Conservation (phyloP, 192 early-diverging fungal species). For the Pilobolus umbonatus region DNA sequence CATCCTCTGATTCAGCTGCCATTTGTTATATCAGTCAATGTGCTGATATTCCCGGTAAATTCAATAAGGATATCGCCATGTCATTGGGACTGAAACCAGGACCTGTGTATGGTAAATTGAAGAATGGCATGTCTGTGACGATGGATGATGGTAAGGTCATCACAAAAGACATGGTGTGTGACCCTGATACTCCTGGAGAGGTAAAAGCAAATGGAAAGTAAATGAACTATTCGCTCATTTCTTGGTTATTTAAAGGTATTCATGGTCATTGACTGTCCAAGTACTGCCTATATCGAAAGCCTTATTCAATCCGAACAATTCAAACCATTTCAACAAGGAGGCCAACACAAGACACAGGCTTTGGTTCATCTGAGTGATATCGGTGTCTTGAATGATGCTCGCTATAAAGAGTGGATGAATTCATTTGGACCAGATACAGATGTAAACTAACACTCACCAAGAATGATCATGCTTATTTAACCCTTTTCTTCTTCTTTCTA, state of each 20-base stretch:
- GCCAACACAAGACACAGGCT: constrained; percentile 30
- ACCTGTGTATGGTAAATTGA: constrained; percentile 53
- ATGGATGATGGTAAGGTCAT: constrained; percentile 61
- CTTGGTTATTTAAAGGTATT: constrained; percentile 39
- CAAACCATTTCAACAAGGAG: constrained; percentile 17
- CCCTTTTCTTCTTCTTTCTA: constrained; percentile 24
- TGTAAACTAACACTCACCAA: constrained; percentile 21
- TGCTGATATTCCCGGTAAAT: constrained; percentile 73
- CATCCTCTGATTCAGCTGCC: constrained; percentile 43
- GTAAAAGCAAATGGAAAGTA: constrained; percentile 14
- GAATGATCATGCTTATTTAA: background rate
- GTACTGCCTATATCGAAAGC: constrained; percentile 44
- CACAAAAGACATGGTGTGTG: constrained; percentile 62
- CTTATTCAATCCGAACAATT: constrained; percentile 44
- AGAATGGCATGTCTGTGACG: constrained; percentile 54
- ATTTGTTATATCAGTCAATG: constrained; percentile 75
- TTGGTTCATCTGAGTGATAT: constrained; percentile 69
- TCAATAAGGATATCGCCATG: constrained; percentile 61
- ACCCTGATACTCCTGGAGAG: constrained; percentile 24
- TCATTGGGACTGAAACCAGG: constrained; percentile 68
- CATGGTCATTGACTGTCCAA: constrained; percentile 67
- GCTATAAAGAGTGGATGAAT: constrained; percentile 72
- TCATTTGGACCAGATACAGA: constrained; percentile 63
- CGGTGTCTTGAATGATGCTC: constrained; percentile 54
- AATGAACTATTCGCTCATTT: background rate